Evolutionary conservation across 495 filamentous ascomycete species (phyloP).

Genomic region (Poronia punctata): DNA sequence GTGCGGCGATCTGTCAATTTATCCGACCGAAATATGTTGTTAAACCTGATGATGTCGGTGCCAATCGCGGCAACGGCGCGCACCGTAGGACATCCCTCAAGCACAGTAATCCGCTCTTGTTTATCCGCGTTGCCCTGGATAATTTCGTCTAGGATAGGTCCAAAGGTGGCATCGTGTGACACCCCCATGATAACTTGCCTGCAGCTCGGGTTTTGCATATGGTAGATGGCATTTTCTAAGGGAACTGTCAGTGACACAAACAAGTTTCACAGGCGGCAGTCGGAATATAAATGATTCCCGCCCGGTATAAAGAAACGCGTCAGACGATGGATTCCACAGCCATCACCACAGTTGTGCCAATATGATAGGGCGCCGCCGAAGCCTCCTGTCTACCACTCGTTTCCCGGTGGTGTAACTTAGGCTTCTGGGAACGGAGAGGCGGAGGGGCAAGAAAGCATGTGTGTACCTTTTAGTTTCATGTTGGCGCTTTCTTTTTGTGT

Average conservation of each 20-base stretch:
- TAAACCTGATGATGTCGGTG: conserved; percentile 53
- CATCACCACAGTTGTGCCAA: too few species aligned
- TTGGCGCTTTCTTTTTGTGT: conserved; percentile 60
- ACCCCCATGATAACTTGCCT: conserved; percentile 76
- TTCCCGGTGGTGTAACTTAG: too few species aligned
- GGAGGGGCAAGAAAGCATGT: too few species aligned
- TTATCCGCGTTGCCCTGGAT: conserved; percentile 41
- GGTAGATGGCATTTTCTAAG: conserved; percentile 50
- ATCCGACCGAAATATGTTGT: conserved; percentile 59
- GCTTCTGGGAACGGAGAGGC: too few species aligned
- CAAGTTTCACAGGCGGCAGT: too few species aligned
- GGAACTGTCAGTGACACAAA: conserved; percentile 8
- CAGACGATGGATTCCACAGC: too few species aligned
- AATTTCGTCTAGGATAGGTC: conserved; percentile 59
- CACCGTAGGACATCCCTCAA: conserved; percentile 69
- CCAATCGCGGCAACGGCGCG: conserved; percentile 53
- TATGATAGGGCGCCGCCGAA: too few species aligned
- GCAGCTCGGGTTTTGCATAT: conserved; percentile 69
- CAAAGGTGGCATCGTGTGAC: conserved; percentile 69
- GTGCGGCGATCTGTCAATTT: conserved; percentile 35
- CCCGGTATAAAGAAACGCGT: too few species aligned
- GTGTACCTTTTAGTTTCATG: conserved; percentile 68
- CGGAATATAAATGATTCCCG: too few species aligned
- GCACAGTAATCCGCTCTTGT: conserved; percentile 56
- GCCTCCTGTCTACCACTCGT: too few species aligned